Percentiles rank a stretch among this genome's conserved stretches.
Conservation (phyloP, 176 grass and related monocot species). For the Avena eriantha region DNA sequence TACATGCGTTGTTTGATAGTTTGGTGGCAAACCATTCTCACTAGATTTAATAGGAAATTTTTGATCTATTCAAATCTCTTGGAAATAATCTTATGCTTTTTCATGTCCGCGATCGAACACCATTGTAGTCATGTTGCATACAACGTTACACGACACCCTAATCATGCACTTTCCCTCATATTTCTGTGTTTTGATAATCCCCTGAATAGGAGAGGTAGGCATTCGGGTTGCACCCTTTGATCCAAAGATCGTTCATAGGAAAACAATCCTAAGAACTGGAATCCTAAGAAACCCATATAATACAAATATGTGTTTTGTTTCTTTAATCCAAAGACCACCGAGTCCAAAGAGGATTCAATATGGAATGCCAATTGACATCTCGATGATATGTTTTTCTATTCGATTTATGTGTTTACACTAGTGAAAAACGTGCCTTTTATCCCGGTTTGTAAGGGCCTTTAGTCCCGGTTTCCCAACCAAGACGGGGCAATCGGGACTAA, state of each 20-base stretch:
- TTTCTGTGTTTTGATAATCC: background rate
- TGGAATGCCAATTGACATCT: background rate
- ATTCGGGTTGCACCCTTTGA: background rate
- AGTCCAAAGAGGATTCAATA: background rate
- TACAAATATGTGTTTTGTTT: background rate
- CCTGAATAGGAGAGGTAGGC: background rate
- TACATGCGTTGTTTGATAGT: background rate
- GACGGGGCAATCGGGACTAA: no score
- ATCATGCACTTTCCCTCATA: background rate
- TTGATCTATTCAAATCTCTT: background rate
- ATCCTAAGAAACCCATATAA: background rate
- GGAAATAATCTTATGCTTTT: background rate
- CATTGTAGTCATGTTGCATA: background rate
- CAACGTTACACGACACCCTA: background rate
- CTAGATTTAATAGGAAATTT: background rate
- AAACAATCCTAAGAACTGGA: background rate
- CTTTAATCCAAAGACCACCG: background rate
- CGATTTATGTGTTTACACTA: background rate
- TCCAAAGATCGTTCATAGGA: background rate
- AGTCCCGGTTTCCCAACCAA: no score
- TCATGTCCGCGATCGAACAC: background rate
- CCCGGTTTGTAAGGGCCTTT: no score
- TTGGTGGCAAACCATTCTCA: background rate
- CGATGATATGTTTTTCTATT: background rate
- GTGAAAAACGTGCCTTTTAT: no score